phyloP scores from a whole-genome alignment of 2,329 filamentous ascomycete genomes.

The Lasiodiplodia citricola region DNA sequence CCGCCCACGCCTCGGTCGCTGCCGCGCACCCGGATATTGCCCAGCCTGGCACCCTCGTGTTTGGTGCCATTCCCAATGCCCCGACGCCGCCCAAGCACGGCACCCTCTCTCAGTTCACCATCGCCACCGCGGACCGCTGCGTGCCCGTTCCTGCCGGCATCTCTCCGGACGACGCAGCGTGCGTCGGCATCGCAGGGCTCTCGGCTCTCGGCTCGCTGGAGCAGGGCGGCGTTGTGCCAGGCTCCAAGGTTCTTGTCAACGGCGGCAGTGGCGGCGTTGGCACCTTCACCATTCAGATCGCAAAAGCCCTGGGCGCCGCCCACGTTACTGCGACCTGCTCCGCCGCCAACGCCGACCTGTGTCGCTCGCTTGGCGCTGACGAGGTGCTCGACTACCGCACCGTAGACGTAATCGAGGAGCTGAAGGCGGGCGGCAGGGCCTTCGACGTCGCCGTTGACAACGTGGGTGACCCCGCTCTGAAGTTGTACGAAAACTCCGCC shows the following conservation, averaged over 20 bases:
- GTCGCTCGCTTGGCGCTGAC: conserved; percentile 65
- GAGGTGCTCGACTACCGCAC: conserved; percentile 65
- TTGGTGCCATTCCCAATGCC: too few relatives aligned
- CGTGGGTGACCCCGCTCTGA: too few relatives aligned
- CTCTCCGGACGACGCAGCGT: conserved; percentile 42
- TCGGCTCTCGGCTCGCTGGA: neutral
- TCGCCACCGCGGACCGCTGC: conserved; percentile 33
- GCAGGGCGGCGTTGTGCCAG: neutral
- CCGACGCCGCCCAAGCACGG: conserved; percentile 29
- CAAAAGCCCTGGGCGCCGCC: conserved; percentile 62
- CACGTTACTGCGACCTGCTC: conserved; percentile 66
- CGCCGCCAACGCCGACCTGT: conserved; percentile 61
- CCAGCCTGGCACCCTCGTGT: too few relatives aligned
- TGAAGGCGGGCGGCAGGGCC: neutral
- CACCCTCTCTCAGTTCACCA: conserved; percentile 39
- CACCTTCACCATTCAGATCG: conserved; percentile 66
- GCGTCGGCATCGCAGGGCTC: conserved; percentile 42
- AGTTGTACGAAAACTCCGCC: too few relatives aligned
- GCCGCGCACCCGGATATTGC: too few relatives aligned
- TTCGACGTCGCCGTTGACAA: too few relatives aligned
- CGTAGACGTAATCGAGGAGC: neutral
- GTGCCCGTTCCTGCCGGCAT: conserved; percentile 37
- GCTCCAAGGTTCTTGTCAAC: conserved; percentile 66
- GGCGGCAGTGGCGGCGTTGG: conserved; percentile 68
- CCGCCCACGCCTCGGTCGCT: conserved; percentile 28